Base-by-base conservation (phyloP, 176 grass and related monocot genomes). In the Rhipidocladum racemiflorum region DNA sequence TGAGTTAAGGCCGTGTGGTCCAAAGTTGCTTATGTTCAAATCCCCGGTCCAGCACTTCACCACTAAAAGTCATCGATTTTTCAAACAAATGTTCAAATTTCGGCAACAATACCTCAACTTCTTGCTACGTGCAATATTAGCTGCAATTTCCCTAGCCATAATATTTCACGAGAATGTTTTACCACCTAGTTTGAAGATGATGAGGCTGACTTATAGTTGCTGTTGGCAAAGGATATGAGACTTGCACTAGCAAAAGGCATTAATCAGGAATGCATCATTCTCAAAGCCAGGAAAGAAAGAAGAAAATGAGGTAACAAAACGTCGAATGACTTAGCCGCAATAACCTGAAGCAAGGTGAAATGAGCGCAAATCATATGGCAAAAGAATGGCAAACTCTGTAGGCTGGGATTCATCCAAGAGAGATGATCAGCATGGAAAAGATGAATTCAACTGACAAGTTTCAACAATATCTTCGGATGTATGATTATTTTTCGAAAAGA, bases 401-500 rank as follows among this genome's bases (percentile, higher is more conserved):
- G 24, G 61, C 62, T 74, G 39, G 2, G 18, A 85, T 83, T 68
- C 66, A 74, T 78, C 83, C 84, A 83, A 61, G 36, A 56, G 64
- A 57, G 79, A 79, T 90, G 36, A 61, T 74, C 38, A 45, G 18
- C 13, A 65, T 20, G 50, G 57, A 65, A 87, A 51, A 89, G 49
- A 67, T 50, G 78, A 61, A 51, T 70, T 76, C 36, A 80, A 70
- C 59, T 36, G 55, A 68, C 45, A 49, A 15, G 46, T 83, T 53
- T 28, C 67, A 61, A 70, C n/a, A 18, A 59, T 70, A 80, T 65
- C 64, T 70, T 80, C 39, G 75, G 57, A 60, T 78, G 40, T 84
- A 70, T 50, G 61, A 48, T 67, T 79, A 57, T 89, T 82, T 77
- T 72, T 77, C 83, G n/a, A n/a, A n/a, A n/a, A n/a, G n/a, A n/a